Evolutionary conservation across 2,329 filamentous ascomycete species (phyloP).

Genomic region (Lachnellula hyalina): DNA sequence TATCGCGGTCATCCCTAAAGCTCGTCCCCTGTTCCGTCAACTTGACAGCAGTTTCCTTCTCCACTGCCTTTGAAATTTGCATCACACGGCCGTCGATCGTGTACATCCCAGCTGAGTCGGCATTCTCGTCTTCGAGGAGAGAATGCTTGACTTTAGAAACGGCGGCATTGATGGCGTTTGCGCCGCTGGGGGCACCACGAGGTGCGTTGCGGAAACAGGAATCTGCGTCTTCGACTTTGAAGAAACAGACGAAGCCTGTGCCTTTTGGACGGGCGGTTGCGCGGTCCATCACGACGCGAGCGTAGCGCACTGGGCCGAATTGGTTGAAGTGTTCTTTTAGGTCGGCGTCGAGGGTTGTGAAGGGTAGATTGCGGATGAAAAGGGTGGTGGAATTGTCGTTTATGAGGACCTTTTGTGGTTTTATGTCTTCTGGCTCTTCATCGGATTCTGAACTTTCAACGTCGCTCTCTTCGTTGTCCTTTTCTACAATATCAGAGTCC

Average conservation of each 20-base stretch:
- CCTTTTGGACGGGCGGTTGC: constrained; percentile 82
- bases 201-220: constrained; percentile 73
- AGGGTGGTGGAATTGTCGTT: constrained; percentile 70
- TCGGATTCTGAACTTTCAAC: constrained; percentile 36
- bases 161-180: constrained; percentile 27
- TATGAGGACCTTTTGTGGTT: constrained; percentile 33
- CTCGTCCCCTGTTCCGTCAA: constrained; percentile 65
- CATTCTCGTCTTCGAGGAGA: constrained; percentile 78
- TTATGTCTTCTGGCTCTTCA: constrained; percentile 34
- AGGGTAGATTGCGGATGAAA: constrained; percentile 92
- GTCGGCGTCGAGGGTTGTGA: constrained; percentile 75
- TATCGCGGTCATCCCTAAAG: constrained; percentile 61
- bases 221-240: constrained; percentile 67
- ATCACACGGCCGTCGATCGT: constrained; percentile 86
- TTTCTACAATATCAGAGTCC: constrained; percentile 32
- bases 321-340: constrained; percentile 81
- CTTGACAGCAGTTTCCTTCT: constrained; percentile 70
- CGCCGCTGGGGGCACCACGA: constrained; percentile 41
- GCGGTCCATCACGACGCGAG: constrained; percentile 82
- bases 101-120: constrained; percentile 78
- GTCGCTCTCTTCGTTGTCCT: constrained; percentile 38
- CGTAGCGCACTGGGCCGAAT: constrained; percentile 87
- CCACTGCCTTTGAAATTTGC: constrained; percentile 78
- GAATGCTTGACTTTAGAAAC: constrained; percentile 62
- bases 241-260: constrained; percentile 94